Conservation (phyloP, 495 filamentous ascomycete species). For the Podospora tetraspora region DNA sequence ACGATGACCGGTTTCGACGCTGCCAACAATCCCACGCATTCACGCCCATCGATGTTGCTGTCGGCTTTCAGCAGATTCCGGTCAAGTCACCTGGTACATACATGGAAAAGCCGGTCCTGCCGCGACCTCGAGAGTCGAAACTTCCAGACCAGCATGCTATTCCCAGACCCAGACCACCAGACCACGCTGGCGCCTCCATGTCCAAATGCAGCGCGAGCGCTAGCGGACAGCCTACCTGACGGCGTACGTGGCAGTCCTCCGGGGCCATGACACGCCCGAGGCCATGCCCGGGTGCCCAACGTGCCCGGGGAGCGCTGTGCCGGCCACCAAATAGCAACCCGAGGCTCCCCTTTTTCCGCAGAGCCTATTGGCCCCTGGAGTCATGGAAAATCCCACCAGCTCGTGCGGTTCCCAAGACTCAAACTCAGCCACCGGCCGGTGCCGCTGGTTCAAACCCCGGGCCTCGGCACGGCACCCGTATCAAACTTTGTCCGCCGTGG, state of each 20-base stretch:
- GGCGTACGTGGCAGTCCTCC: constrained; percentile 24
- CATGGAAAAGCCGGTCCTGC: constrained; percentile 7
- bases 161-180: constrained; percentile 4
- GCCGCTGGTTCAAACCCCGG: not conserved
- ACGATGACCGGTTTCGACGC: constrained; percentile 16
- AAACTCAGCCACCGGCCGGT: not conserved
- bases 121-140: not conserved
- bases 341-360: constrained; percentile 10
- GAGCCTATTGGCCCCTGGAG: constrained; percentile 9
- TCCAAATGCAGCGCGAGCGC: constrained; percentile 15
- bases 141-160: constrained; percentile 9
- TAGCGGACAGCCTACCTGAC: constrained; percentile 9
- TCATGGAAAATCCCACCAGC: not conserved
- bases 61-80: constrained; percentile 2
- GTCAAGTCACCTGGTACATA: not conserved
- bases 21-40: constrained; percentile 5
- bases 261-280: constrained; percentile 13
- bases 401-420: not conserved
- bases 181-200: not conserved
- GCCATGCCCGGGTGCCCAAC: constrained; percentile 29
- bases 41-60: not conserved
- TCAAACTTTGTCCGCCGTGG: not conserved
- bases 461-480: not conserved
- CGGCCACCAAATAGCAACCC: constrained; percentile 15
- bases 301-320: constrained; percentile 13